phyloP scores from a whole-genome alignment of 2,329 filamentous ascomycete species.

The Phoma sp. region DNA sequence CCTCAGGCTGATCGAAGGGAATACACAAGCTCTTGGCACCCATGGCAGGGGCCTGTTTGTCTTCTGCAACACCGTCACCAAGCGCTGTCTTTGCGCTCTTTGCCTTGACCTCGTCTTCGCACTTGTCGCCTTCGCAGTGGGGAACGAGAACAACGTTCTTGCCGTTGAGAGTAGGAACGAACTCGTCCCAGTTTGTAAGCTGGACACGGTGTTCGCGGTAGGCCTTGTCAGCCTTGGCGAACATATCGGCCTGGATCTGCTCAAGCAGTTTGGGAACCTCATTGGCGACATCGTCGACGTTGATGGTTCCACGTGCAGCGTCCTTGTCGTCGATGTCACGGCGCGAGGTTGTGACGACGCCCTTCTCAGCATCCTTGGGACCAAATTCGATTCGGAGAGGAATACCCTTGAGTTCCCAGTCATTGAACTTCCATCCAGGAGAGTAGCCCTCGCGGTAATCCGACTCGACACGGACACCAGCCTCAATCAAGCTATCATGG shows the following conservation, averaged over 20 bases:
- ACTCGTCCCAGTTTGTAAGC: conserved; percentile 86
- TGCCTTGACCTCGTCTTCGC: conserved; percentile 95
- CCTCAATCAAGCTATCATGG: conserved; percentile 70
- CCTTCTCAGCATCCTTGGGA: conserved; percentile 87
- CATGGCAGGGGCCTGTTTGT: conserved; percentile 77
- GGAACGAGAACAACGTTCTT: conserved; percentile 95
- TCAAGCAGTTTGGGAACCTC: conserved; percentile 83
- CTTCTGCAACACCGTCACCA: conserved; percentile 71
- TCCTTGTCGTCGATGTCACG: conserved; percentile 83
- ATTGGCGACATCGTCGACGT: conserved; percentile 74
- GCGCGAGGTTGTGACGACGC: conserved; percentile 82
- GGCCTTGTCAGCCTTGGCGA: conserved; percentile 73
- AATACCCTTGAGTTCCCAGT: conserved; percentile 97
- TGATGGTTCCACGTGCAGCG: conserved; percentile 65
- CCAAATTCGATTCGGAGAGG: conserved; percentile 95
- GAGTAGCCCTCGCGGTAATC: conserved; percentile 89
- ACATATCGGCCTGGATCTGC: conserved; percentile 86
- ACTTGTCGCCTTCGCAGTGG: conserved; percentile 81
- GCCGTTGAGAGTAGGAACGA: conserved; percentile 84
- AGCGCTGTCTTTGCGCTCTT: conserved; percentile 79
- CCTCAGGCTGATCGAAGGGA: conserved; percentile 85
- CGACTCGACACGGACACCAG: conserved; percentile 77
- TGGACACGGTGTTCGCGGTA: conserved; percentile 83
- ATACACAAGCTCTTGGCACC: conserved; percentile 79
- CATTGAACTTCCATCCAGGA: conserved; percentile 97